Evolutionary conservation across 768 basidiomycete genomes (phyloP).

Genomic region (Boletus rubescentipes): DNA sequence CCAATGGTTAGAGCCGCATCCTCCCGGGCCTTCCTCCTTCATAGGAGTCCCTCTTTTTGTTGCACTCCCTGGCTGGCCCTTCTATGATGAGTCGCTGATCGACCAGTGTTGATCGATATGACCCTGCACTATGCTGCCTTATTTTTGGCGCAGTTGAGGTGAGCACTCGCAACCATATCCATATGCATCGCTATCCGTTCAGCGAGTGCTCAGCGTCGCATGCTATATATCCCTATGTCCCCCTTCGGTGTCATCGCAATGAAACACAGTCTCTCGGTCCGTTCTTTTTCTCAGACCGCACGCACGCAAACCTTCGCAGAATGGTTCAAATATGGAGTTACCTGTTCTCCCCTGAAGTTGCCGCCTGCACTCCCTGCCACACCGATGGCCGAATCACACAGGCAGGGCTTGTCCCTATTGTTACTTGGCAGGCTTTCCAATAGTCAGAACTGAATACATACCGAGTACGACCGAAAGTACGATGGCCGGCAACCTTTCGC

Average conservation of each 20-base stretch:
- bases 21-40: too few relatives aligned
- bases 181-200: conserved; percentile 6
- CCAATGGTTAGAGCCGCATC: too few relatives aligned
- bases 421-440: conserved; percentile 47
- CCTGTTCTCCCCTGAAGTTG: conserved; percentile 78
- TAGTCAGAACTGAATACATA: conserved; percentile 41
- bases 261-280: conserved; percentile 38
- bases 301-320: conserved; percentile 59
- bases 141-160: conserved; percentile 36
- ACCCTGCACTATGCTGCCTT: conserved; percentile 23
- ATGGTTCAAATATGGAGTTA: conserved; percentile 81
- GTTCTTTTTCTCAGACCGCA: conserved; percentile 35
- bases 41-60: too few relatives aligned
- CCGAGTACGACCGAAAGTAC: conserved; percentile 38
- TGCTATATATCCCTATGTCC: neutral
- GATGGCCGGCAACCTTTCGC: conserved; percentile 21
- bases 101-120: too few relatives aligned
- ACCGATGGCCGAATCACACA: conserved; percentile 27
- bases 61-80: too few relatives aligned
- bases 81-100: too few relatives aligned
- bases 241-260: conserved; percentile 11
- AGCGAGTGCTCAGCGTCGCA: conserved; percentile 13
- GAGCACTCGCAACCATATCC: conserved; percentile 23
- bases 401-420: conserved; percentile 35
- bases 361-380: conserved; percentile 52